phyloP scores from a whole-genome alignment of 1,284 basidiomycete genomes.

The Cryptococcus sp. region DNA sequence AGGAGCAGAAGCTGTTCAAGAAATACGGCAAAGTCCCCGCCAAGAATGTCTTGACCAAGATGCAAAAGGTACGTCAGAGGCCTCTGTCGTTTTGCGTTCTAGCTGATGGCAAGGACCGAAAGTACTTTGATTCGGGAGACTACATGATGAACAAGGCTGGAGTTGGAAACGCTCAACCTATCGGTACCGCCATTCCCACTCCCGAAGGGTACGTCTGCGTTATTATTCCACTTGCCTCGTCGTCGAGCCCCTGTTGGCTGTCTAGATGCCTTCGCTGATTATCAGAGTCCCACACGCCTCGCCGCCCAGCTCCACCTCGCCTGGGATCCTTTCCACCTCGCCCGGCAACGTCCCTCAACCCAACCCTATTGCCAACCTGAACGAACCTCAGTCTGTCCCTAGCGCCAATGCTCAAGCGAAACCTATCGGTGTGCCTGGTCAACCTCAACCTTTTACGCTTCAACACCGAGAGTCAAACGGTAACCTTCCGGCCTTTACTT shows the following conservation, averaged over 20 bases:
- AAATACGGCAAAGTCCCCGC: slow-evolving; percentile 91
- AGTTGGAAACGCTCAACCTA: slow-evolving; percentile 72
- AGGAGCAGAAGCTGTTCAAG: slow-evolving; percentile 90
- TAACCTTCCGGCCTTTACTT: neutral
- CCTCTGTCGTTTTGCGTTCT: neutral
- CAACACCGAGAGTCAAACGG: slow-evolving; percentile 12
- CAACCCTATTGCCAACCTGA: slow-evolving; percentile 10
- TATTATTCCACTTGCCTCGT: neutral
- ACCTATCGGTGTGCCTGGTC: slow-evolving; percentile 7
- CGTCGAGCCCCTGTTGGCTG: neutral
- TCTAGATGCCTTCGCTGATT: slow-evolving; percentile 4
- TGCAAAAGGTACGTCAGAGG: slow-evolving; percentile 89
- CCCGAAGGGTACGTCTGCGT: slow-evolving; percentile 88
- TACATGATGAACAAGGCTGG: slow-evolving; percentile 95
- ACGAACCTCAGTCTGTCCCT: slow-evolving; percentile 6
- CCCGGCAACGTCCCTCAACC: slow-evolving; percentile 26
- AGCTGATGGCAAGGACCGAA: slow-evolving; percentile 70
- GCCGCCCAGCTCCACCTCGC: slow-evolving; percentile 25
- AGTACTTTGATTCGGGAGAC: slow-evolving; percentile 97
- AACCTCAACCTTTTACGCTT: slow-evolving; percentile 1
- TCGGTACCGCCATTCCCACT: slow-evolving; percentile 90
- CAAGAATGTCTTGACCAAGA: slow-evolving; percentile 87
- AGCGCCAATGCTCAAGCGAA: slow-evolving; percentile 14
- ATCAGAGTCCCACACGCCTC: slow-evolving; percentile 44
- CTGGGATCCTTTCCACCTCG: slow-evolving; percentile 37